phyloP scores from a whole-genome alignment of 2,329 filamentous ascomycete species.

The Penicillium oxalicum region DNA sequence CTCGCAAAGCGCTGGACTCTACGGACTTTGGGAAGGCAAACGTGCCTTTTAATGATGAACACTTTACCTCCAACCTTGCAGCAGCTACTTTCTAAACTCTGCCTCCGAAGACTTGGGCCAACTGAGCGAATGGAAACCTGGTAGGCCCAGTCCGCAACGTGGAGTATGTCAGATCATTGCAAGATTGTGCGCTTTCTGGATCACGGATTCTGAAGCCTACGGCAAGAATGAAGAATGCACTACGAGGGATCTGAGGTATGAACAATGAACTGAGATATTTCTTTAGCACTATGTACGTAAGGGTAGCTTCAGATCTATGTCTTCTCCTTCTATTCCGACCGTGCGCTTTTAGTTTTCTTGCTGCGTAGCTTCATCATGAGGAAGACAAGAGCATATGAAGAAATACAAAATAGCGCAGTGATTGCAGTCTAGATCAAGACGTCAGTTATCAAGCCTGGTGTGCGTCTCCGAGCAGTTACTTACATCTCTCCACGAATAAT shows the following conservation, averaged over 20 bases:
- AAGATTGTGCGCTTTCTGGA: too few species aligned
- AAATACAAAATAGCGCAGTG: constrained; percentile 41
- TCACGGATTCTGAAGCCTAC: too few species aligned
- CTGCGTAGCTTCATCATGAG: constrained; percentile 47
- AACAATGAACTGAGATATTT: too few species aligned
- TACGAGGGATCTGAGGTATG: too few species aligned
- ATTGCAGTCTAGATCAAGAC: constrained; percentile 30
- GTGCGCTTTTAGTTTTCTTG: constrained; percentile 44
- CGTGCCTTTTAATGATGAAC: constrained; percentile 45
- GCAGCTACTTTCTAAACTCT: constrained; percentile 28
- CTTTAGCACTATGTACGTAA: too few species aligned
- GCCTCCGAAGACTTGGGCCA: too few species aligned
- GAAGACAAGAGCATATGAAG: constrained; percentile 41
- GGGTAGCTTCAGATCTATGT: too few species aligned
- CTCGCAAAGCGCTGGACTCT: constrained; percentile 39
- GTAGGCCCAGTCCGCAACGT: too few species aligned
- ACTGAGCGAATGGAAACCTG: too few species aligned
- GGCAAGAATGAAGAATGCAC: too few species aligned
- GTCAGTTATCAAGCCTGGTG: constrained; percentile 1
- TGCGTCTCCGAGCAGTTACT: constrained; percentile 6
- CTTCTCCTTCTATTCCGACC: constrained; percentile 21
- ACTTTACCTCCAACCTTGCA: constrained; percentile 43
- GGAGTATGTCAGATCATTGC: too few species aligned
- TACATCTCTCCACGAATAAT: constrained; percentile 36
- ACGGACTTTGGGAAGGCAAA: constrained; percentile 45